Conservation (phyloP, 495 filamentous ascomycete genomes). For the Aspergillus wentii region DNA sequence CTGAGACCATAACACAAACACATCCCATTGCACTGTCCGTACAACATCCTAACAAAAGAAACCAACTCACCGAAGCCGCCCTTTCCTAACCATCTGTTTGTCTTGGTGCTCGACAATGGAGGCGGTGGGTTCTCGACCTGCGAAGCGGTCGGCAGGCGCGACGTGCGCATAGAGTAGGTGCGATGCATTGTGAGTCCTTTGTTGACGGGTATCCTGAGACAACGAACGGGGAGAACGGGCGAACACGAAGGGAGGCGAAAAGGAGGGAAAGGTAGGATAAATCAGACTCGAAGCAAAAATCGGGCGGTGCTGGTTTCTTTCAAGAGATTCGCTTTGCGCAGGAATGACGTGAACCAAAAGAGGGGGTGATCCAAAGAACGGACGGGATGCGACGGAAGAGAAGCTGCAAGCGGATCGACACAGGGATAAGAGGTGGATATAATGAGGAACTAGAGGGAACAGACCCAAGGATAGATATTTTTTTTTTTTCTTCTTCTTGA, state of each 20-base stretch:
- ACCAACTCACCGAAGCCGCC: slow-evolving; percentile 74
- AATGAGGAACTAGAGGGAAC: slow-evolving; percentile 1
- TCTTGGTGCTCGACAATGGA: slow-evolving; percentile 85
- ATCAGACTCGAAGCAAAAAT: slow-evolving; percentile 6
- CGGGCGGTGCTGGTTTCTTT: slow-evolving; percentile 13
- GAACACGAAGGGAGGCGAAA: slow-evolving; percentile 12
- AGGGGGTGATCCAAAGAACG: slow-evolving; percentile 13
- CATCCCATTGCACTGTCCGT: background rate
- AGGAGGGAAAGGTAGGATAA: slow-evolving; percentile 7
- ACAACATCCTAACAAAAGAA: background rate
- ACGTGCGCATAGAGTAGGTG: slow-evolving; percentile 97
- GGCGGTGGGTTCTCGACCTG: slow-evolving; percentile 91
- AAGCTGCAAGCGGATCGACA: slow-evolving; percentile 27
- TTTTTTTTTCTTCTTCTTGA: no score
- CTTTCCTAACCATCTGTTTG: slow-evolving; percentile 79
- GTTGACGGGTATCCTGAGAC: no score
- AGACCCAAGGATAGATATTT: slow-evolving; percentile 4
- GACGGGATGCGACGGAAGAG: slow-evolving; percentile 30
- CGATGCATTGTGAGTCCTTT: slow-evolving; percentile 73
- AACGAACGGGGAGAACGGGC: slow-evolving; percentile 3
- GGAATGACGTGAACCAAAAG: slow-evolving; percentile 34
- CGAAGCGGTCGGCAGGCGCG: slow-evolving; percentile 86
- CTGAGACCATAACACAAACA: no score
- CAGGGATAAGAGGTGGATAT: slow-evolving; percentile 7
- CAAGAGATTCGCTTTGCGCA: slow-evolving; percentile 26